phyloP scores from a whole-genome alignment of 352 stramenopile species.

The Phytophthora tubulina region DNA sequence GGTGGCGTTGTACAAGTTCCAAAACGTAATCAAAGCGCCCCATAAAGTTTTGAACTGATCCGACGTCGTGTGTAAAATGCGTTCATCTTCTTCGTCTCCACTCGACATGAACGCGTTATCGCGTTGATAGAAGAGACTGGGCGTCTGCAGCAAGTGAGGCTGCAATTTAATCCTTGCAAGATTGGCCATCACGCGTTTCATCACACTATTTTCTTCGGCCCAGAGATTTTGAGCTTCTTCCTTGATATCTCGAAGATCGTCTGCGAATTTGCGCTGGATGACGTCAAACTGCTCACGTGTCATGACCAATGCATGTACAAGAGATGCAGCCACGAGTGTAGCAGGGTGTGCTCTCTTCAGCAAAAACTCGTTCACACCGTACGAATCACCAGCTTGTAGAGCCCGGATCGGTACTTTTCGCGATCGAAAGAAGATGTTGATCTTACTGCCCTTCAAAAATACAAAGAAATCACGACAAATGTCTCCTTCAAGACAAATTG shows the following conservation, averaged over 20 bases:
- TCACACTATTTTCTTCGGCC: constrained; percentile 41
- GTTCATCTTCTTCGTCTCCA: constrained; percentile 11
- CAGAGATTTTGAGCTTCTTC: constrained; percentile 46
- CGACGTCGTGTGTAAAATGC: too few species aligned
- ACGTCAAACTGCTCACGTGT: constrained; percentile 72
- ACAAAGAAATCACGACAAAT: constrained; percentile 79
- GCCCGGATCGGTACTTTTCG: constrained; percentile 45
- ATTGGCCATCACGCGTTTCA: constrained; percentile 51
- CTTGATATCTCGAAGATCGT: constrained; percentile 59
- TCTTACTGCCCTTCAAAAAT: constrained; percentile 53
- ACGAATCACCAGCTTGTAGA: constrained; percentile 58
- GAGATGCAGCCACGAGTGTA: constrained; percentile 49
- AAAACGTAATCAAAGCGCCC: constrained; percentile 54
- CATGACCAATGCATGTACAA: constrained; percentile 65
- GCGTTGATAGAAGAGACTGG: constrained; percentile 67
- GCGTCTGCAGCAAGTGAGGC: constrained; percentile 54
- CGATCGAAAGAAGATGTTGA: constrained; percentile 64
- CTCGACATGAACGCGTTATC: constrained; percentile 37
- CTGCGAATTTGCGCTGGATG: constrained; percentile 61
- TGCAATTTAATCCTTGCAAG: constrained; percentile 64
- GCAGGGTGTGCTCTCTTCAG: constrained; percentile 53
- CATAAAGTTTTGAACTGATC: constrained; percentile 36
- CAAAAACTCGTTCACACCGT: constrained; percentile 70
- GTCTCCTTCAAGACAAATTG: constrained; percentile 61
- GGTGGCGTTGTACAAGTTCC: constrained; percentile 74